Conservation (phyloP, 1,284 basidiomycete genomes). For the Grifola frondosa region DNA sequence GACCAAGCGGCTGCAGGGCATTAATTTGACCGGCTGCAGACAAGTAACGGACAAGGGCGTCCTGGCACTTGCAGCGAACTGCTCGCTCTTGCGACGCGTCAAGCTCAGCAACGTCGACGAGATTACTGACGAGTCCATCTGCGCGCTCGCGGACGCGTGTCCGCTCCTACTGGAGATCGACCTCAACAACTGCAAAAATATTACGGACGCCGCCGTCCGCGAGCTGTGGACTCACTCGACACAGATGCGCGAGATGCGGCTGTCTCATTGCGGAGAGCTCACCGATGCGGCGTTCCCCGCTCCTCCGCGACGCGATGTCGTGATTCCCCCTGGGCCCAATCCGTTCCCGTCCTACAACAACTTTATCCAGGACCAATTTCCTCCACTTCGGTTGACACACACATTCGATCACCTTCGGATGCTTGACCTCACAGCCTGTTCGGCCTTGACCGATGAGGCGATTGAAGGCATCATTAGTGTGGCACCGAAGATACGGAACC, state of each 20-base stretch:
- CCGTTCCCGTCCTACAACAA: conserved; percentile 44
- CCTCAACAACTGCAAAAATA: conserved; percentile 78
- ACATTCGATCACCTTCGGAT: conserved; percentile 83
- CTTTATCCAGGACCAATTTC: conserved; percentile 43
- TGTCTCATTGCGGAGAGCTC: conserved; percentile 79
- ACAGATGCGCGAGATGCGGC: conserved; percentile 88
- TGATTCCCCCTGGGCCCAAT: conserved; percentile 37
- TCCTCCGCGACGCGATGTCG: conserved; percentile 42
- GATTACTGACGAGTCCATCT: conserved; percentile 81
- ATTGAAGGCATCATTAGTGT: conserved; percentile 88
- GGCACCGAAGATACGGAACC: conserved; percentile 88
- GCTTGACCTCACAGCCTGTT: conserved; percentile 88
- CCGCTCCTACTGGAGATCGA: conserved; percentile 93
- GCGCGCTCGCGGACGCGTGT: conserved; percentile 78
- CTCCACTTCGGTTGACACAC: conserved; percentile 60
- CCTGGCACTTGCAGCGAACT: conserved; percentile 72
- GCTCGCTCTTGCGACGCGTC: conserved; percentile 81
- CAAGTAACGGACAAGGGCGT: conserved; percentile 81
- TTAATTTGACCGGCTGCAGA: conserved; percentile 88
- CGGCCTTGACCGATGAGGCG: conserved; percentile 82
- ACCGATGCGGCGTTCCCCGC: conserved; percentile 89
- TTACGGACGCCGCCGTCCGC: conserved; percentile 80
- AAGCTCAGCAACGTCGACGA: conserved; percentile 80
- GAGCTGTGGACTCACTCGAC: conserved; percentile 81
- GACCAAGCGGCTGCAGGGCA: conserved; percentile 83